Conservation (phyloP, 2,329 filamentous ascomycete species). For the Aspergillus ustus region DNA sequence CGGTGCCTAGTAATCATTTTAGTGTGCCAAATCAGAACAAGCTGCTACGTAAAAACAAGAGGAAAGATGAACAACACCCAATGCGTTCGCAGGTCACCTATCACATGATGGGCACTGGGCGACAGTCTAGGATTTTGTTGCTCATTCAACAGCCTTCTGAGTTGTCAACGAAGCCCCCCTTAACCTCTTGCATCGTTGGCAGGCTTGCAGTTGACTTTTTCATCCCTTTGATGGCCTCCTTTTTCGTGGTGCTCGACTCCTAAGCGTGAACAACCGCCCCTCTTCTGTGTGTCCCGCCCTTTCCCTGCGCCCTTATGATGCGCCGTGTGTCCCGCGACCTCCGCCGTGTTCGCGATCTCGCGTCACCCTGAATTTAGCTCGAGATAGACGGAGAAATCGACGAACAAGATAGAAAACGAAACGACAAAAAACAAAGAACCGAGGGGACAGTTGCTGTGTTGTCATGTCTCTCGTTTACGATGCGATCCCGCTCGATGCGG, state of each 20-base stretch:
- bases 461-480: conserved; percentile 23
- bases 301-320: conserved; percentile 38
- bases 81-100: conserved; percentile 23
- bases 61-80: neutral
- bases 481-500: conserved; percentile 13
- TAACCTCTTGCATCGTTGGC: conserved; percentile 14
- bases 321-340: conserved; percentile 32
- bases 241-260: conserved; percentile 32
- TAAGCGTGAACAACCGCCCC: conserved; percentile 27
- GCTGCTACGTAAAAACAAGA: neutral
- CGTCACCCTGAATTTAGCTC: conserved; percentile 30
- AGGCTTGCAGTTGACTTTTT: conserved; percentile 5
- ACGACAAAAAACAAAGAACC: neutral
- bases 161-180: conserved; percentile 28
- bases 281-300: conserved; percentile 26
- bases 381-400: conserved; percentile 8
- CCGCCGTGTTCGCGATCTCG: conserved; percentile 35
- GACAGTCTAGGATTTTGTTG: conserved; percentile 25
- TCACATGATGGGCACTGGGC: conserved; percentile 30
- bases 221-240: conserved; percentile 33
- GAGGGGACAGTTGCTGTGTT: neutral
- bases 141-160: conserved; percentile 25
- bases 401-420: conserved; percentile 1
- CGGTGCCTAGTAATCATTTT: neutral
- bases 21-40: neutral